Base-by-base conservation (phyloP, 208 protist species). In the Trypanosoma brucei region DNA sequence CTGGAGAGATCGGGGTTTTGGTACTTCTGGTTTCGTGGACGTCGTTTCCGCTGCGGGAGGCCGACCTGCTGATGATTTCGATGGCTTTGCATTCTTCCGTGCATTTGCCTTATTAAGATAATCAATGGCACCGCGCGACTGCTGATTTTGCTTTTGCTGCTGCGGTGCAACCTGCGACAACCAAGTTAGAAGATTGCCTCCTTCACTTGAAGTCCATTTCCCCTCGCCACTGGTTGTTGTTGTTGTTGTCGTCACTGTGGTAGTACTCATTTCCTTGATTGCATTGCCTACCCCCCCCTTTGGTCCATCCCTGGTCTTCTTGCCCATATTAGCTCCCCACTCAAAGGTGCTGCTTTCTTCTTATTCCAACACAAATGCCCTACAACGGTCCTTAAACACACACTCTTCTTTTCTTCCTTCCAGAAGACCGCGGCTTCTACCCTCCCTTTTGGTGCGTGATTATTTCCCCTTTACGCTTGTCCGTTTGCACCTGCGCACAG, bases 141-240 rank as follows among this genome's bases (percentile, higher is more conserved):
- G 62, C 22, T 22, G 22, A 22, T 22, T 22, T 22, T 22, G 22
- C 22, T 22, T 22, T 22, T 22, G 22, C 48, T 68, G 69, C 61
- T 78, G 70, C 2, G 73, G 70, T 4, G 74, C 55, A 35, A 81
- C 77, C 55, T 91, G 84, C 30, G 72, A 65, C 14, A 91, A 62
- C 85, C 85, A 92, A 49, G 67, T 72, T 38, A 92, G 59, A 52
- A 86, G 81, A 60, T 78, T 83, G 50, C 79, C 81, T 14, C 81
- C 81, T 11, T 76, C 66, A 11, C 65, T 69, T 3, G 48, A 52
- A 2, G 75, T 59, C 37, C 70, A 84, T 56, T 67, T 70, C 14
- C 64, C 54, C 46, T 65, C 59, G 22, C 3, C 14, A 3, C 44
- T 51, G 42, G 42, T 46, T 11, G 42, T 11, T 11, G 11, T 11